phyloP scores from a whole-genome alignment of 208 protist species.

The Crithidia acanthocephali region DNA sequence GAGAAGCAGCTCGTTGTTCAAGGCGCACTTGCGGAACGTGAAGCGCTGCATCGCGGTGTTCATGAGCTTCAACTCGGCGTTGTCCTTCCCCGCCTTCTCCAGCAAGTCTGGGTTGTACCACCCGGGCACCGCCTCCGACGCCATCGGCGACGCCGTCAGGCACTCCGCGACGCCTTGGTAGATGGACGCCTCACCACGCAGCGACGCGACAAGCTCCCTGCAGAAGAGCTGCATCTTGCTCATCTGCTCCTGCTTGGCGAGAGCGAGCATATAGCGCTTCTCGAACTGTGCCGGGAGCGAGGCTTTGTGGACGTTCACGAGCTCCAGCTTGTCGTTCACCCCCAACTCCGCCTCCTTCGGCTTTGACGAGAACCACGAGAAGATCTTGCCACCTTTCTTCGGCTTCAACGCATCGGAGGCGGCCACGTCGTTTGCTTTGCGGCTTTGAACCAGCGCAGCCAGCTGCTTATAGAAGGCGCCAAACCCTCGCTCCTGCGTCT shows the following conservation, averaged over 20 bases:
- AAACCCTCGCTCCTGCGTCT: constrained; percentile 28
- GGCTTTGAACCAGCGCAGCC: constrained; percentile 6
- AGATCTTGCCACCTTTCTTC: constrained; percentile 29
- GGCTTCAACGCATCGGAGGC: constrained; percentile 25
- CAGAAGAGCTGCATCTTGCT: constrained; percentile 30
- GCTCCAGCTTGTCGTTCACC: constrained; percentile 33
- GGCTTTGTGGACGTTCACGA: constrained; percentile 17
- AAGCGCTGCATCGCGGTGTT: constrained; percentile 22
- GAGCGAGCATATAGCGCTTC: constrained; percentile 31
- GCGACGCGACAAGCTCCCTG: constrained; percentile 16
- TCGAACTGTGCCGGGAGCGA: constrained; percentile 23
- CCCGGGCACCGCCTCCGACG: constrained; percentile 6
- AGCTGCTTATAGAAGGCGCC: constrained; percentile 31
- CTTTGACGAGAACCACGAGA: constrained; percentile 40
- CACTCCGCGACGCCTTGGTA: constrained; percentile 30
- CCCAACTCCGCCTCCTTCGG: constrained; percentile 30
- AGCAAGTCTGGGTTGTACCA: constrained; percentile 22
- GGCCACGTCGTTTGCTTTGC: constrained; percentile 22
- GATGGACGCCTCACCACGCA: constrained; percentile 13
- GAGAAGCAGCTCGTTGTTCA: constrained; percentile 20
- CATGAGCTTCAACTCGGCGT: constrained; percentile 13
- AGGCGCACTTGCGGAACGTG: constrained; percentile 21
- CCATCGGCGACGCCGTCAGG: not conserved
- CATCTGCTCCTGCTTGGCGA: constrained; percentile 31
- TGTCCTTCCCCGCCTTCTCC: constrained; percentile 6